Conservation (phyloP, 140 eudicot species). For the Ambrosia hybrid region DNA sequence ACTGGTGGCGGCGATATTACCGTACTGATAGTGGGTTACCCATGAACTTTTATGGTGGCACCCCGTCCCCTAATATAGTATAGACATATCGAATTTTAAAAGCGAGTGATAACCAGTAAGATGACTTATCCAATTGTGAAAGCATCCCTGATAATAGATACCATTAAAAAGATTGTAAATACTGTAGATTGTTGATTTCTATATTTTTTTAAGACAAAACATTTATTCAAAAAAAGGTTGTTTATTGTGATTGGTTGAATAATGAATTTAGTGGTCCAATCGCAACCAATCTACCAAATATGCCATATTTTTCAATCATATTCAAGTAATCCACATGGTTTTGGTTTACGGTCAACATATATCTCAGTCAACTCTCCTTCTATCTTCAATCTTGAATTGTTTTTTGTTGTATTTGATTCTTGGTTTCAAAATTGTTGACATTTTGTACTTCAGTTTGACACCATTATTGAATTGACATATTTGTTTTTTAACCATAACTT, state of each 20-base stretch:
- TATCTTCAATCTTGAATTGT: conserved; percentile 25
- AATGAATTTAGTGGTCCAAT: conserved; percentile 32
- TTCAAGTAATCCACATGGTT: conserved; percentile 42
- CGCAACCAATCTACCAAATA: conserved; percentile 39
- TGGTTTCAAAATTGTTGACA: conserved; percentile 39
- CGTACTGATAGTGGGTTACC: too few species aligned
- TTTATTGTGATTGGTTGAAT: conserved; percentile 5
- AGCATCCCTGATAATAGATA: too few species aligned
- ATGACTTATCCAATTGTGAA: too few species aligned
- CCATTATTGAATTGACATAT: conserved; percentile 11
- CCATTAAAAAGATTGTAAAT: too few species aligned
- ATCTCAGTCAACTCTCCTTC: conserved; percentile 29
- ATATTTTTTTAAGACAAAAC: not conserved
- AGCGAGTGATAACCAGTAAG: too few species aligned
- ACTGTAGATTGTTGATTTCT: too few species aligned
- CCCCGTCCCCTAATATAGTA: too few species aligned
- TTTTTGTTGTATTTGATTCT: conserved; percentile 21
- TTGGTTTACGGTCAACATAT: conserved; percentile 33
- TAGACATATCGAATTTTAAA: too few species aligned
- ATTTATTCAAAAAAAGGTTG: not conserved
- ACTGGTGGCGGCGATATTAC: too few species aligned
- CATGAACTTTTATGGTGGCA: too few species aligned
- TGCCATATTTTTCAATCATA: conserved; percentile 30
- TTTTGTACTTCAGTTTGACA: conserved; percentile 30
- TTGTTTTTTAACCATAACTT: not conserved